A percentile compares a stretch with the other conserved stretches of the same genome.
Conservation (phyloP, 257 asterid genomes). For the Marsdenia floribunda region DNA sequence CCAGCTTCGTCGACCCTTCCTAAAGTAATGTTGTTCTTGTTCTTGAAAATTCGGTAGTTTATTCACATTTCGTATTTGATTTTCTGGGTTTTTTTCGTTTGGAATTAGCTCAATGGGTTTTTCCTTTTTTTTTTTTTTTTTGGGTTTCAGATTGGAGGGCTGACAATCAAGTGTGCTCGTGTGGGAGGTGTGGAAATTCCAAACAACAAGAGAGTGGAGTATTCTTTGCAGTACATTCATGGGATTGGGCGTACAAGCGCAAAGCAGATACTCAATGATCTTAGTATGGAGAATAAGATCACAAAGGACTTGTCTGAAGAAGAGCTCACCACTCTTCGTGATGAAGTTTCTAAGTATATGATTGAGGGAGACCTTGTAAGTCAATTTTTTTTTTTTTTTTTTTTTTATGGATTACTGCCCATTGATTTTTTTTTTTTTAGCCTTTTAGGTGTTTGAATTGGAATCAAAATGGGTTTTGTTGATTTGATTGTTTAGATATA, state of each 20-base stretch:
- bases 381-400: neutral
- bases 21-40: conserved; percentile 37
- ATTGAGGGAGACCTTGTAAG: conserved; percentile 95
- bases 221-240: conserved; percentile 86
- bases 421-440: neutral
- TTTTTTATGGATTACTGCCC: neutral
- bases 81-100: neutral
- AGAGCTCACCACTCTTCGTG: conserved; percentile 85
- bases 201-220: conserved; percentile 88
- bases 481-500: neutral
- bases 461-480: neutral
- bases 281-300: conserved; percentile 64
- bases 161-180: conserved; percentile 84
- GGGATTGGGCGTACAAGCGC: conserved; percentile 84
- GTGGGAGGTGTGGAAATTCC: conserved; percentile 99
- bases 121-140: no score
- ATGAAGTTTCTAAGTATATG: conserved; percentile 87
- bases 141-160: conserved; percentile 52
- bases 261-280: conserved; percentile 61
- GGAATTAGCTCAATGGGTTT: neutral
- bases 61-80: neutral
- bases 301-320: conserved; percentile 86
- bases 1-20: conserved; percentile 35
- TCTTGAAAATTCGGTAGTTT: neutral
- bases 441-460: neutral